These are phyloP conservation scores for Neurospora tetraspora DNA, from an alignment of 495 filamentous ascomycete species.

Conservation along the genomic window DNA sequence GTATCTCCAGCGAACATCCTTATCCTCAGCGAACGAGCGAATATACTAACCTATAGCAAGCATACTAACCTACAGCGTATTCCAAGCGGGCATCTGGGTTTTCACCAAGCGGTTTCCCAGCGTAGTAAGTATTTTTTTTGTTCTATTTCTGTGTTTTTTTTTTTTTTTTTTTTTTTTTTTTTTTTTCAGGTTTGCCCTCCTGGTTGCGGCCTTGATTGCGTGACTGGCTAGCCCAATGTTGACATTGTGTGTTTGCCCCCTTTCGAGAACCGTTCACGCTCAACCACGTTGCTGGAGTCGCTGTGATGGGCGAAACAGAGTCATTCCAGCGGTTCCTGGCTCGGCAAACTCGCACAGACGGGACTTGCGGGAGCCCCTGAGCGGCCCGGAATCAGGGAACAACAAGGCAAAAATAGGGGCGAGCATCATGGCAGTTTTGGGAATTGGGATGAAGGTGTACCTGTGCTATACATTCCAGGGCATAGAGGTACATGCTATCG, in stretches of 20 bases:
- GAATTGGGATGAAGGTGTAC: not conserved
- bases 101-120: not conserved
- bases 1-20: not conserved
- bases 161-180: not conserved
- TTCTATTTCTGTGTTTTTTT: too few relatives aligned
- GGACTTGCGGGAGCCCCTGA: not conserved
- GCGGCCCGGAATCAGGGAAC: not conserved
- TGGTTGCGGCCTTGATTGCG: not conserved
- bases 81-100: not conserved
- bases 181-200: not conserved
- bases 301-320: not conserved
- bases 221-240: not conserved
- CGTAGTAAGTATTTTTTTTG: not conserved
- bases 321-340: not conserved
- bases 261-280: not conserved
- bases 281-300: not conserved
- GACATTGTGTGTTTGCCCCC: not conserved
- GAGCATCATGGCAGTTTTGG: not conserved
- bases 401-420: not conserved
- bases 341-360: not conserved
- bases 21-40: not conserved
- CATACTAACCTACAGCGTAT: not conserved
- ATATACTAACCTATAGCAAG: not conserved
- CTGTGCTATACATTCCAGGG: not conserved
- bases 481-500: not conserved